Conservation (phyloP, 2,329 filamentous ascomycete species). For the Hypoxylon sp. region DNA sequence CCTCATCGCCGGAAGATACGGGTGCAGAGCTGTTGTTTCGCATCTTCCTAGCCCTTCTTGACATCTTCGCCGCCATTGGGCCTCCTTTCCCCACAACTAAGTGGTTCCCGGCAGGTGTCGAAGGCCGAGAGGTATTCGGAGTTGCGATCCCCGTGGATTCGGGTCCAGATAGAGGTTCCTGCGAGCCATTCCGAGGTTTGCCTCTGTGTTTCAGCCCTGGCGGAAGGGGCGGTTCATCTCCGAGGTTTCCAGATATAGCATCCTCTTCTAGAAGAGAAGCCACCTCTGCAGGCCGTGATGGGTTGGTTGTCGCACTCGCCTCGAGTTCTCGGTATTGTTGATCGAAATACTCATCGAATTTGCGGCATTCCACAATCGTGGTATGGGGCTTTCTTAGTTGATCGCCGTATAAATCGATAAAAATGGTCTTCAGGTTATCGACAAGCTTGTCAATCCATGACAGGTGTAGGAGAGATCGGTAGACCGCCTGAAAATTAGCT, state of each 20-base stretch:
- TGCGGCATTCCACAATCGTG: conserved; percentile 80
- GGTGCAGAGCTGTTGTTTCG: conserved; percentile 77
- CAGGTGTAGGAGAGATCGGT: conserved; percentile 93
- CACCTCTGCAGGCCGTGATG: conserved; percentile 48
- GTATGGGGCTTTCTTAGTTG: conserved; percentile 86
- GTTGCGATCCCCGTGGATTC: conserved; percentile 79
- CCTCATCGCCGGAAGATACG: conserved; percentile 88
- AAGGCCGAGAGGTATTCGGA: conserved; percentile 83
- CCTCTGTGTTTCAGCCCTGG: conserved; percentile 61
- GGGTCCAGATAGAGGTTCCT: conserved; percentile 65
- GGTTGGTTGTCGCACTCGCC: conserved; percentile 60
- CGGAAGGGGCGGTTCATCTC: conserved; percentile 58
- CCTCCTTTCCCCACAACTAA: conserved; percentile 80
- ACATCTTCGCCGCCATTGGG: conserved; percentile 80
- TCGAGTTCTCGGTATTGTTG: conserved; percentile 89
- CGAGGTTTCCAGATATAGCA: conserved; percentile 55
- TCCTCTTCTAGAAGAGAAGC: conserved; percentile 55
- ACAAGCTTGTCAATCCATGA: conserved; percentile 98
- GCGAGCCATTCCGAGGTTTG: conserved; percentile 55
- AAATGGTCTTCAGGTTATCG: conserved; percentile 93
- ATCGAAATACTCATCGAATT: conserved; percentile 94
- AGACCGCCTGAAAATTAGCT: conserved; percentile 79
- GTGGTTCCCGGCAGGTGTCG: conserved; percentile 77
- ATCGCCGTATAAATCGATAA: conserved; percentile 89
- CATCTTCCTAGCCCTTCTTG: conserved; percentile 80